Conservation (phyloP, 108 stramenopile genomes). For the Skeletonema marinoi region DNA sequence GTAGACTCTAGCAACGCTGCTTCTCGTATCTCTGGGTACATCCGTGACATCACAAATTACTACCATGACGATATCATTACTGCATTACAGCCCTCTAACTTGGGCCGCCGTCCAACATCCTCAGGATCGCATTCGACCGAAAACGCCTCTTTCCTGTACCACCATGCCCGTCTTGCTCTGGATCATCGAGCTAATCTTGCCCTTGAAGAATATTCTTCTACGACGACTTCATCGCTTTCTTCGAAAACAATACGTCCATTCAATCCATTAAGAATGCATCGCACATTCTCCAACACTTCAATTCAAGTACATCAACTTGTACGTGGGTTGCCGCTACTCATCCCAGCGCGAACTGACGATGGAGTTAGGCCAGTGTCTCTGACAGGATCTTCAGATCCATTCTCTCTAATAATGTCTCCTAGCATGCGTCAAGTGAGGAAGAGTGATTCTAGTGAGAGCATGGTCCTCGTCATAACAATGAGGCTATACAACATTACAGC, state of each 20-base stretch:
- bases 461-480: slow-evolving; percentile 51
- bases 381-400: slow-evolving; percentile 46
- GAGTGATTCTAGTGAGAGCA: slow-evolving; percentile 30
- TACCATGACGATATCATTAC: slow-evolving; percentile 44
- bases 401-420: slow-evolving; percentile 31
- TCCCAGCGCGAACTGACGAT: slow-evolving; percentile 19
- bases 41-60: slow-evolving; percentile 3
- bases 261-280: slow-evolving; percentile 28
- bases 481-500: slow-evolving; percentile 48
- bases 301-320: slow-evolving; percentile 40
- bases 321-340: slow-evolving; percentile 25
- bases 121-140: not conserved
- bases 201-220: slow-evolving; percentile 9
- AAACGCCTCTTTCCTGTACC: slow-evolving; percentile 21
- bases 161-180: slow-evolving; percentile 42
- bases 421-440: slow-evolving; percentile 21
- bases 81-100: slow-evolving; percentile 30
- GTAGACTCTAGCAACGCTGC: slow-evolving; percentile 30
- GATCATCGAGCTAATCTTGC: slow-evolving; percentile 26
- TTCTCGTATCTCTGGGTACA: slow-evolving; percentile 26
- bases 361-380: slow-evolving; percentile 15
- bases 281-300: slow-evolving; percentile 30
- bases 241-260: slow-evolving; percentile 29
- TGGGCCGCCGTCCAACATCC: slow-evolving; percentile 4
- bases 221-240: slow-evolving; percentile 3